phyloP scores from a whole-genome alignment of 2,329 filamentous ascomycete genomes.

The Fusarium liriodendri region DNA sequence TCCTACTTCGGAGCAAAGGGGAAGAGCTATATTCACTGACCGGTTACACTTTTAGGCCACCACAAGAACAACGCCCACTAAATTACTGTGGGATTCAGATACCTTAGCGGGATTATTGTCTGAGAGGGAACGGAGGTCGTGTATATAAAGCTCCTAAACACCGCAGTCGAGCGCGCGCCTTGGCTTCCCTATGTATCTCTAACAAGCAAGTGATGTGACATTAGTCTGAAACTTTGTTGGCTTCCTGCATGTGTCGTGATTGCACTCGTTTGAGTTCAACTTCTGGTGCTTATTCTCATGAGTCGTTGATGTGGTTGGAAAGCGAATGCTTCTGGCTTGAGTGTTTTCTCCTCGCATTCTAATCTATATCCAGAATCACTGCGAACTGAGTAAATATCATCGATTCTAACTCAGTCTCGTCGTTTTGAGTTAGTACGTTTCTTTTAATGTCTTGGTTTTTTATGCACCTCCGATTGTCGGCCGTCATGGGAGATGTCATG shows the following conservation, averaged over 20 bases:
- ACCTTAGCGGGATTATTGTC: constrained; percentile 37
- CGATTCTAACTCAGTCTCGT: neutral
- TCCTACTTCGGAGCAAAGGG: neutral
- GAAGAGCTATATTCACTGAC: constrained; percentile 27
- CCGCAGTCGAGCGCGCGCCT: constrained; percentile 51
- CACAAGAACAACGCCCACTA: constrained; percentile 99
- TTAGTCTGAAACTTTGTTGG: constrained; percentile 15
- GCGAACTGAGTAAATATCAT: neutral
- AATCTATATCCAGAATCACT: neutral
- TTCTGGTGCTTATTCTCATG: neutral
- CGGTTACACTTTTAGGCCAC: constrained; percentile 74
- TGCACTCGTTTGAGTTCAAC: neutral
- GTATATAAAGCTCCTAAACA: constrained; percentile 56
- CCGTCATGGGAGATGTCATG: neutral
- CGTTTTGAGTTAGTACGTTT: neutral
- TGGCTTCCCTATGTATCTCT: constrained; percentile 51
- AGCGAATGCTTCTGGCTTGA: neutral
- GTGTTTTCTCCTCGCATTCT: neutral
- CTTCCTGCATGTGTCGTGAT: neutral
- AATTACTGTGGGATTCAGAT: constrained; percentile 43
- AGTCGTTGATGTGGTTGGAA: neutral
- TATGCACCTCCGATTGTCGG: constrained; percentile 1
- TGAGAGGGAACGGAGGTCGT: constrained; percentile 47
- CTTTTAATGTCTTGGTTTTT: neutral
- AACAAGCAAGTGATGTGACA: constrained; percentile 45